A percentile compares a stretch with the other conserved stretches of the same genome.
These are phyloP conservation scores for Ophiognomonia clavigignenti-juglandacearum DNA, from an alignment of 2,329 filamentous ascomycete species.

Conservation along the genomic window DNA sequence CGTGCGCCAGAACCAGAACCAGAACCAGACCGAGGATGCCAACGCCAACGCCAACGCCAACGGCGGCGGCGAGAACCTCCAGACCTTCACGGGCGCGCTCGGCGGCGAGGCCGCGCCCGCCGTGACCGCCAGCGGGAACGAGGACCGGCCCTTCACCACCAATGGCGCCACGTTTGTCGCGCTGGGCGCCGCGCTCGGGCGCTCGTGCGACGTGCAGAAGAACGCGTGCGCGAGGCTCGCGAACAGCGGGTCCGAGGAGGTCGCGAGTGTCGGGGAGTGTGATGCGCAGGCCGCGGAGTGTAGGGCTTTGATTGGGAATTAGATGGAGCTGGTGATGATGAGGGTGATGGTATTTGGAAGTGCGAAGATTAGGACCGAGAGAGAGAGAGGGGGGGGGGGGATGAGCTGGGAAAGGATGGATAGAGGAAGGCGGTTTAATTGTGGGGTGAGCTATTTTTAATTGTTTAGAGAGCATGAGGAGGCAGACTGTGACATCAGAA, in stretches of 20 bases:
- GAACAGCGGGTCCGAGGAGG: neutral
- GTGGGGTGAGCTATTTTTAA: no score
- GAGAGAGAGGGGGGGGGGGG: no score
- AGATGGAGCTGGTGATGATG: no score
- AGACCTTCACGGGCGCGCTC: conserved; percentile 6
- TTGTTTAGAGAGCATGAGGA: no score
- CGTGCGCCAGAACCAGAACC: neutral
- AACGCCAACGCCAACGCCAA: no score
- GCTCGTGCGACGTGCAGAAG: conserved; percentile 6
- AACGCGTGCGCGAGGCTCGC: conserved; percentile 3
- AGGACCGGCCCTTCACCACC: neutral
- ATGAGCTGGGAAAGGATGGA: no score
- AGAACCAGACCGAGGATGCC: neutral
- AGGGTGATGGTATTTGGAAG: no score
- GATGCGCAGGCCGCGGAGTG: neutral
- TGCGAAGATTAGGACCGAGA: no score
- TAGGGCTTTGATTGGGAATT: no score
- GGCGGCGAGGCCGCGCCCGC: conserved; percentile 4
- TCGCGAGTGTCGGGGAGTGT: neutral
- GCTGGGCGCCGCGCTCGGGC: conserved; percentile 1
- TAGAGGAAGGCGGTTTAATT: no score
- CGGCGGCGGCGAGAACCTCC: neutral
- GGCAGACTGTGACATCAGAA: no score
- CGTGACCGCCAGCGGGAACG: conserved; percentile 1
- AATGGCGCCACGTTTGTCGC: conserved; percentile 2